Evolutionary conservation across 805 yeast species (phyloP).

Genomic region (Metschnikowia orientalis): DNA sequence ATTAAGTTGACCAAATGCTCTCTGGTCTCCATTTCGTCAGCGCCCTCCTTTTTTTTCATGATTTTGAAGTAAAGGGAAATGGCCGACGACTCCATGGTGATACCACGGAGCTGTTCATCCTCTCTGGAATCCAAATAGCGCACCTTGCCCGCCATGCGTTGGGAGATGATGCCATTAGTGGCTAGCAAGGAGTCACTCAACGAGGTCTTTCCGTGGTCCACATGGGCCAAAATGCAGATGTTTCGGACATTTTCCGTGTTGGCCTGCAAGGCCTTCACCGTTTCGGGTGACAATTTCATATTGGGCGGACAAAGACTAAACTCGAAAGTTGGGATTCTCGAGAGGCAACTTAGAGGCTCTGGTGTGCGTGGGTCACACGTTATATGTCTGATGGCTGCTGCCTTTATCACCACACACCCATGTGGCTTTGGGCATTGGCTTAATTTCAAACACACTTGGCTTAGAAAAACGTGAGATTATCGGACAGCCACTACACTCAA

Average conservation of each 20-base stretch:
- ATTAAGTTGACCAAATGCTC: slow-evolving; percentile 88
- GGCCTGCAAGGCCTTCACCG: slow-evolving; percentile 62
- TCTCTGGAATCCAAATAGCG: slow-evolving; percentile 89
- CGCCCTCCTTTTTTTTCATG: slow-evolving; percentile 35
- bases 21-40: slow-evolving; percentile 41
- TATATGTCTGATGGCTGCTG: too few relatives aligned
- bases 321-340: background rate
- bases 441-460: too few relatives aligned
- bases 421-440: too few relatives aligned
- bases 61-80: slow-evolving; percentile 87
- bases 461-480: too few relatives aligned
- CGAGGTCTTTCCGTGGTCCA: slow-evolving; percentile 97
- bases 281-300: slow-evolving; percentile 60
- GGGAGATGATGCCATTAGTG: slow-evolving; percentile 94
- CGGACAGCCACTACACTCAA: too few relatives aligned
- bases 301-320: background rate
- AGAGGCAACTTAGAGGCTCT: too few relatives aligned
- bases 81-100: slow-evolving; percentile 96
- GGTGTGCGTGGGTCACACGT: too few relatives aligned
- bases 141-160: slow-evolving; percentile 90
- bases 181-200: slow-evolving; percentile 88
- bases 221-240: slow-evolving; percentile 95
- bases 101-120: slow-evolving; percentile 94
- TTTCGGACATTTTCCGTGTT: slow-evolving; percentile 72
- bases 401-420: too few relatives aligned